These are phyloP conservation scores for Lyophyllum atratum DNA, from an alignment of 768 basidiomycete species.

Conservation along the genomic window DNA sequence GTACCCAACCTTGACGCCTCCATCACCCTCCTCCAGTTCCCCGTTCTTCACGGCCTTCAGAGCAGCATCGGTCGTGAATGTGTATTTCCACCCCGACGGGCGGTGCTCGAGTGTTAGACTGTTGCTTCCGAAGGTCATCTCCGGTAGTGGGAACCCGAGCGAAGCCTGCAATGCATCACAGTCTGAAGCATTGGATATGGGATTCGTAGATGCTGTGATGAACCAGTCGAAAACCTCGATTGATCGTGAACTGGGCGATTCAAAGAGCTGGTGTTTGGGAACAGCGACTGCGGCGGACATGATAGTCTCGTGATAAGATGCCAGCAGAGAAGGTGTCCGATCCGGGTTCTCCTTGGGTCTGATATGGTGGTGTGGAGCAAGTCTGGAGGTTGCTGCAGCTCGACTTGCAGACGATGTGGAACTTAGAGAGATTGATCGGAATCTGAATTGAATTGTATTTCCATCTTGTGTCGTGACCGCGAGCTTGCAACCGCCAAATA, in stretches of 20 bases:
- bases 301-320: conserved; percentile 20
- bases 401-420: conserved; percentile 10
- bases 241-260: conserved; percentile 67
- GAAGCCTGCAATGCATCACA: conserved; percentile 66
- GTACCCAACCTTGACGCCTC: conserved; percentile 92
- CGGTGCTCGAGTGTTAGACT: conserved; percentile 65
- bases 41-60: conserved; percentile 74
- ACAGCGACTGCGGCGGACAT: conserved; percentile 48
- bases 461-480: not conserved
- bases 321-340: not conserved
- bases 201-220: conserved; percentile 69
- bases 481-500: not conserved
- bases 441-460: conserved; percentile 18
- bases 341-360: not conserved
- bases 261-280: conserved; percentile 66
- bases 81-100: conserved; percentile 61
- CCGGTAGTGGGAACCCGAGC: conserved; percentile 82
- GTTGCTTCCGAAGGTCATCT: conserved; percentile 97
- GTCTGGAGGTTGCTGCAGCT: conserved; percentile 5
- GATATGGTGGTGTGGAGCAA: not conserved
- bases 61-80: conserved; percentile 70
- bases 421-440: conserved; percentile 16
- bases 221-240: conserved; percentile 71
- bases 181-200: conserved; percentile 79
- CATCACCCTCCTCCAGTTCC: conserved; percentile 77